Conservation (phyloP, 371 early-diverging fungal genomes). For the Rhizopus sp. region DNA sequence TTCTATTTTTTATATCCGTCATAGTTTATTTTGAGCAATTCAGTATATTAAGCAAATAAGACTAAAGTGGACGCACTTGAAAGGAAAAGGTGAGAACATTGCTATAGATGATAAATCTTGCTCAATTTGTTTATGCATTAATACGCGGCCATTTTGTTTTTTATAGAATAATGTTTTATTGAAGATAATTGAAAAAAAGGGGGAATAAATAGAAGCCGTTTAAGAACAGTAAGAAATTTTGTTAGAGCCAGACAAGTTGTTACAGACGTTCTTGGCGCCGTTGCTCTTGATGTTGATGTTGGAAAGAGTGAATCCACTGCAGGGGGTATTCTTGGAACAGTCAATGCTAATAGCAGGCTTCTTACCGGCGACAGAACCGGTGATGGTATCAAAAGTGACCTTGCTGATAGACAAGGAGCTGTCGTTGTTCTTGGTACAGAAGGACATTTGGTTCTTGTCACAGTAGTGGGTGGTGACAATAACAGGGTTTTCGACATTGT, state of each 20-base stretch:
- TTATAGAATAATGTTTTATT: too few relatives aligned
- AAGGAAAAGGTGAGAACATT: too few relatives aligned
- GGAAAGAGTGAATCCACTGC: slow-evolving; percentile 17
- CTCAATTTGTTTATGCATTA: too few relatives aligned
- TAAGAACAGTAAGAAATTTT: slow-evolving; percentile 21
- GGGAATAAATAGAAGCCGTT: too few relatives aligned
- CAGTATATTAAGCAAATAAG: too few relatives aligned
- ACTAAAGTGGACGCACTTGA: too few relatives aligned
- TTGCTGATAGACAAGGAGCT: slow-evolving; percentile 26
- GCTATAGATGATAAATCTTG: too few relatives aligned
- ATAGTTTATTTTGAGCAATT: too few relatives aligned
- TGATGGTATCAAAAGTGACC: slow-evolving; percentile 24
- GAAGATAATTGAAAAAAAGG: too few relatives aligned
- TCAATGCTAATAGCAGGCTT: slow-evolving; percentile 24
- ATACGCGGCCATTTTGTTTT: too few relatives aligned
- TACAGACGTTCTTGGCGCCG: slow-evolving; percentile 26
- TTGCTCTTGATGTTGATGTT: slow-evolving; percentile 20
- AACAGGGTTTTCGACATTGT: slow-evolving; percentile 30
- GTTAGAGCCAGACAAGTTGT: slow-evolving; percentile 21
- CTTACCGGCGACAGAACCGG: slow-evolving; percentile 15
- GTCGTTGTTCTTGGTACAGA: slow-evolving; percentile 21
- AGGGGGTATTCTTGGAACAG: slow-evolving; percentile 32
- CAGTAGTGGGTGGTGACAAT: slow-evolving; percentile 32
- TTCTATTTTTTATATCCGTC: too few relatives aligned
- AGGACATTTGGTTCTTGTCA: slow-evolving; percentile 20